Evolutionary conservation across 305 asterid genomes (phyloP), one percentile per base, ranked within the genome.

Genomic region (Withania somnifera): DNA sequence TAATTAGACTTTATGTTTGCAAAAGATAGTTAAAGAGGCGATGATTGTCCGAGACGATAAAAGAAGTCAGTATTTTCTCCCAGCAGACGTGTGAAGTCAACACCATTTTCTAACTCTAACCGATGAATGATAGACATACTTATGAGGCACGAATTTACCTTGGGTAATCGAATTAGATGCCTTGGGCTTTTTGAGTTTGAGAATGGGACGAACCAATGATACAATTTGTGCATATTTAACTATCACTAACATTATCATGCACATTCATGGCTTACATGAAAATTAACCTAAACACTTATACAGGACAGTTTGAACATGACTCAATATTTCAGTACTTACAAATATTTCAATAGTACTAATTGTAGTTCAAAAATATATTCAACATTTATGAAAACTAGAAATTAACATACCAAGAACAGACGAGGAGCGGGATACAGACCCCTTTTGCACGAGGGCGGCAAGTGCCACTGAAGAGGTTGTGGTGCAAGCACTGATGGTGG

Each of bases 401-500:
- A 11, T 9, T 2, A 76, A 20, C 75, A 51, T 86, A 93, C 98
- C 98, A 34, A 90, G 81, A 80, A 89, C 86, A 81, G 88, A 61
- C 6, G 91, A 79, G 63, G 92, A 84, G 77, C 92, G 88, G 14
- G 76, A 77, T 76, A 85, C 42, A 64, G 87, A 47, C 4, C 89
- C 84, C 89, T 86, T 92, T 58, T 82, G 93, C 20, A 88, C 81
- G 79, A 89, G 87, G 84, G 97, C 87, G 56, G 93, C 88, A 86
- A 90, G 89, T 82, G 95, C 87, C 30, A 92, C n/a, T 2, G 89
- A 85, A 11, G 95, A 87, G 80, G 91, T 84, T 13, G 97, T 58
- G 56, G 90, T 85, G 91, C 89, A 89, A 47, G 98, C 92, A 20
- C 91, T 85, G 91, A 91, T 78, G 80, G 93, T 84, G 60, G 97